These are phyloP conservation scores for Trichoderma parareesei DNA, from an alignment of 495 filamentous ascomycete genomes.

Conservation along the genomic window DNA sequence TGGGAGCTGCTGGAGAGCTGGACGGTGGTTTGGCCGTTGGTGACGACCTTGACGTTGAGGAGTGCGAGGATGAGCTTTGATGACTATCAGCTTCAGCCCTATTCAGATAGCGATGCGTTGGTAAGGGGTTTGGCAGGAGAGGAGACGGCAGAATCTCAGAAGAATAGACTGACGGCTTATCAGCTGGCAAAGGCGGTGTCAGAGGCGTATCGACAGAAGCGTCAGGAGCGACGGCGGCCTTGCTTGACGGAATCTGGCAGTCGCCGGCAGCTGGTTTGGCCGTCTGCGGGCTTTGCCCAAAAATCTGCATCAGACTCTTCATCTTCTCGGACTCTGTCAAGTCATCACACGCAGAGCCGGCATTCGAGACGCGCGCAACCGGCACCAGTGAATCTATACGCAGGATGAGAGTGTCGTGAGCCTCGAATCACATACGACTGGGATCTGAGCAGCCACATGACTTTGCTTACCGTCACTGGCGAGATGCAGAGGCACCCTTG, in stretches of 20 bases:
- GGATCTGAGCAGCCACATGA: background rate
- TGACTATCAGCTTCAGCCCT: no score
- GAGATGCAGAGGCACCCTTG: background rate
- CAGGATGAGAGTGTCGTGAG: background rate
- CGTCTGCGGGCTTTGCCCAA: background rate
- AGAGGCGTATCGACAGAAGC: background rate
- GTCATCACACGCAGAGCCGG: background rate
- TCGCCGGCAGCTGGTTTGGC: background rate
- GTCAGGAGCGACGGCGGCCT: background rate
- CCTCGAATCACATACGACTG: background rate
- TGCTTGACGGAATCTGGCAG: background rate
- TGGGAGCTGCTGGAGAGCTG: background rate
- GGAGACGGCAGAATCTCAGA: background rate
- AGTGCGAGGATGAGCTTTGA: background rate
- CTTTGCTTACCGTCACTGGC: background rate
- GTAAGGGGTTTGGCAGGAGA: background rate
- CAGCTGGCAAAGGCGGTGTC: background rate
- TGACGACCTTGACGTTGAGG: background rate
- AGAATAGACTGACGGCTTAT: background rate
- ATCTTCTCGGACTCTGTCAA: background rate
- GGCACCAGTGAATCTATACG: background rate
- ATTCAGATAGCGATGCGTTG: no score
- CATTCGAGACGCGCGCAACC: background rate
- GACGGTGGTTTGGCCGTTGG: background rate
- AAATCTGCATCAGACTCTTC: constrained; percentile 1